Percentiles rank a stretch among this genome's conserved stretches.
Evolutionary conservation across 176 grass and related monocot genomes (phyloP).

Genomic region (Oryza glaberrima): DNA sequence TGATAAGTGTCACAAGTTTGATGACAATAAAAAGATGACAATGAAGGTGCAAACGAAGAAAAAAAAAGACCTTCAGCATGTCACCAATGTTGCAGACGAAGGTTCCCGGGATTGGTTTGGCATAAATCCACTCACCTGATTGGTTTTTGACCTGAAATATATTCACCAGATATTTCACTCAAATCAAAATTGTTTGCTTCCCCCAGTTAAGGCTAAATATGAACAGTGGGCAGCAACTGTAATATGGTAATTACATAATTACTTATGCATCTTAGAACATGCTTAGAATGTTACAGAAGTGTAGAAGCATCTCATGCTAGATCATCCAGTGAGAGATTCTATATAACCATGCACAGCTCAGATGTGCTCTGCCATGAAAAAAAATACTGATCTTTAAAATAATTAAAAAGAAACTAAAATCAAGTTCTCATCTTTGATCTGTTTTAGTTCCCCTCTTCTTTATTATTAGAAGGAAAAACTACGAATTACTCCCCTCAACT

Average conservation of each 20-base stretch:
- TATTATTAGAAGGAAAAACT: background rate
- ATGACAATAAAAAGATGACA: background rate
- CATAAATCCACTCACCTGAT: slow-evolving; percentile 87
- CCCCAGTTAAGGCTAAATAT: background rate
- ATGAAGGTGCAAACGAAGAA: background rate
- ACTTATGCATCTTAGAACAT: background rate
- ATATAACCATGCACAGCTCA: background rate
- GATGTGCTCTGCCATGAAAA: background rate
- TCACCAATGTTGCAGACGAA: slow-evolving; percentile 95
- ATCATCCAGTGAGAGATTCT: background rate
- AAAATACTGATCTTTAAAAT: background rate
- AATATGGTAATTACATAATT: background rate
- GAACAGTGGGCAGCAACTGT: background rate
- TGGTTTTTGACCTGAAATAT: slow-evolving; percentile 70
- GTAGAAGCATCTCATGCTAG: background rate
- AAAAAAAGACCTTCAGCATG: slow-evolving; percentile 76
- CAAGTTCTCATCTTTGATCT: background rate
- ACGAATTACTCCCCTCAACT: too few relatives aligned
- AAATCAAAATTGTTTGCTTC: background rate
- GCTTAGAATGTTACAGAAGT: background rate
- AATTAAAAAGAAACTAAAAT: background rate
- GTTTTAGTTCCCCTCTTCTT: background rate
- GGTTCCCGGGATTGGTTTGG: slow-evolving; percentile 72
- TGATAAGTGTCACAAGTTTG: background rate
- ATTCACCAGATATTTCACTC: background rate